Percentiles rank a stretch among this genome's conserved stretches.
Evolutionary conservation across 176 grass and related monocot species (phyloP).

Genomic region (Musa acuminata): DNA sequence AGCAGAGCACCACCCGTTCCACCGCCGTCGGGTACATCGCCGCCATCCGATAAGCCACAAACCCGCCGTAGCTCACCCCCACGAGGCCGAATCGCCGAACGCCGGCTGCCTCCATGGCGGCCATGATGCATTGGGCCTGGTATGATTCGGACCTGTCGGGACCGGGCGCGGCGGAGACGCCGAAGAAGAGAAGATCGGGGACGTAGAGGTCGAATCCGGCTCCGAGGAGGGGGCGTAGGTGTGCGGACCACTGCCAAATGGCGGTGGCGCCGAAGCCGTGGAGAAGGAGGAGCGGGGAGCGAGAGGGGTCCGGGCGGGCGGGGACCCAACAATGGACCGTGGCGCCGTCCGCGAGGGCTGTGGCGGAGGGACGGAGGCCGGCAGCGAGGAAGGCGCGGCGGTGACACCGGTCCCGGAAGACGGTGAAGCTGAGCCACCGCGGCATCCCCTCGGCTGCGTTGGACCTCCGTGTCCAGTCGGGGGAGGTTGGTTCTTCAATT

Average conservation of each 20-base stretch:
- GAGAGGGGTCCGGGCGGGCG: slow-evolving; percentile 25
- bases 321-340: slow-evolving; percentile 76
- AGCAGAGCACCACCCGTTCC: slow-evolving; percentile 38
- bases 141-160: slow-evolving; percentile 62
- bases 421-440: slow-evolving; percentile 63
- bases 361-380: slow-evolving; percentile 41
- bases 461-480: not conserved
- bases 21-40: slow-evolving; percentile 59
- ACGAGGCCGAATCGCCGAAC: slow-evolving; percentile 40
- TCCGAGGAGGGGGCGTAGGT: slow-evolving; percentile 59
- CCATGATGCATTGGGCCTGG: slow-evolving; percentile 62
- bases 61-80: slow-evolving; percentile 81
- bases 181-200: slow-evolving; percentile 96
- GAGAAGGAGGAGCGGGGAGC: slow-evolving; percentile 58
- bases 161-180: slow-evolving; percentile 38
- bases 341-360: slow-evolving; percentile 29
- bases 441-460: slow-evolving; percentile 26
- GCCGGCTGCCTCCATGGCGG: slow-evolving; percentile 49
- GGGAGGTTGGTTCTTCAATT: not conserved
- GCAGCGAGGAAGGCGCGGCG: slow-evolving; percentile 46
- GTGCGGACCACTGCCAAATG: slow-evolving; percentile 81
- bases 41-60: slow-evolving; percentile 66
- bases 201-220: slow-evolving; percentile 82
- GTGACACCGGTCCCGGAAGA: slow-evolving; percentile 58
- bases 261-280: slow-evolving; percentile 89